These are phyloP conservation scores for Trichosanthes truncata DNA, from an alignment of 306 rosid species.

Conservation along the genomic window DNA sequence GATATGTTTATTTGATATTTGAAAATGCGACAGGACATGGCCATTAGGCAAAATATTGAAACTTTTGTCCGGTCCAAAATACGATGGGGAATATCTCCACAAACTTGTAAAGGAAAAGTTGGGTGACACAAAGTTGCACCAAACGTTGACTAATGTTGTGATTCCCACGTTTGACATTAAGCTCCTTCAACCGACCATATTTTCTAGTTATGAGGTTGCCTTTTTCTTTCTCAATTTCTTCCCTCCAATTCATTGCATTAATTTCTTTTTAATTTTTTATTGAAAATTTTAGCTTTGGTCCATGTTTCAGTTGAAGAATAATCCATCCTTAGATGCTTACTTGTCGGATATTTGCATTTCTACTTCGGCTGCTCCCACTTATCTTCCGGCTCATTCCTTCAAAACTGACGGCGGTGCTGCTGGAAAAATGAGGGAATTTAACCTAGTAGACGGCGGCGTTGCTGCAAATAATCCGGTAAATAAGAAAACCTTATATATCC, in stretches of 20 bases:
- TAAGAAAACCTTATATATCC: neutral
- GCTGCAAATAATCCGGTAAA: constrained; percentile 43
- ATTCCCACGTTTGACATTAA: constrained; percentile 37
- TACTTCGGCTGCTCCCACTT: constrained; percentile 23
- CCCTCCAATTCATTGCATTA: neutral
- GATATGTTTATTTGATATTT: neutral
- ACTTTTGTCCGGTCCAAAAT: constrained; percentile 22
- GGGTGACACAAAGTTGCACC: constrained; percentile 15
- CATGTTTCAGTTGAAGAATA: constrained; percentile 16
- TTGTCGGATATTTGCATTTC: constrained; percentile 36
- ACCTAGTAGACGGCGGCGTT: constrained; percentile 35
- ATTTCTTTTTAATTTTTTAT: neutral
- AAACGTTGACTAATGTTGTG: constrained; percentile 31
- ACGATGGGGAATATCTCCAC: constrained; percentile 29
- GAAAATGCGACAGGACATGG: neutral
- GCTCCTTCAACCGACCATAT: constrained; percentile 23
- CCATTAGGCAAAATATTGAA: neutral
- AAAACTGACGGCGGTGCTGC: neutral
- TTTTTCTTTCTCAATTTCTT: neutral
- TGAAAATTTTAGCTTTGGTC: too few species aligned
- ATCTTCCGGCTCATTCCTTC: constrained; percentile 19
- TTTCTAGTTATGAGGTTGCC: constrained; percentile 27
- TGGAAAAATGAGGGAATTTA: constrained; percentile 21
- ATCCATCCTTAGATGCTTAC: constrained; percentile 16
- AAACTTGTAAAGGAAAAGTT: constrained; percentile 20